A percentile compares a stretch with the other conserved stretches of the same genome.
Evolutionary conservation across 1,284 basidiomycete genomes (phyloP).

Genomic region (Apiotrichum porosum): DNA sequence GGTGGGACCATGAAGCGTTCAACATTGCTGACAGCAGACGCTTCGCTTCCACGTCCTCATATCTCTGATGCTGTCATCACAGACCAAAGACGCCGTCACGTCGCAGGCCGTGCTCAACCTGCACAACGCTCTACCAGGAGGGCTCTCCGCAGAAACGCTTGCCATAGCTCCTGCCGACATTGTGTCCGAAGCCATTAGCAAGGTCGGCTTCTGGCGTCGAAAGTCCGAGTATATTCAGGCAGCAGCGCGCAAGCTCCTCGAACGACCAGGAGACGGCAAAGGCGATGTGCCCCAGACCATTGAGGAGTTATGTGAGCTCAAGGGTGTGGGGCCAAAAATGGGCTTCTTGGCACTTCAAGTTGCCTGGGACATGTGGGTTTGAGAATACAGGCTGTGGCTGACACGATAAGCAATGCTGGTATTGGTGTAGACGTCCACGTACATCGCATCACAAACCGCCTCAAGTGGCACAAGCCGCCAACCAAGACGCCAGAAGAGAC

Average conservation of each 20-base stretch:
- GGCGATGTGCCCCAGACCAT: conserved; percentile 79
- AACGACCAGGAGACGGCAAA: conserved; percentile 42
- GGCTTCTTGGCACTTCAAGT: conserved; percentile 76
- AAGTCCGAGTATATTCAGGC: conserved; percentile 72
- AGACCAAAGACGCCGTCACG: conserved; percentile 87
- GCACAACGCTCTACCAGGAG: conserved; percentile 67
- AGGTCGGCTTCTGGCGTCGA: conserved; percentile 88
- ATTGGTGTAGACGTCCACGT: conserved; percentile 97
- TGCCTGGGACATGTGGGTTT: conserved; percentile 72
- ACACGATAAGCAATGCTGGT: conserved; percentile 65
- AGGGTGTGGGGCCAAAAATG: conserved; percentile 91
- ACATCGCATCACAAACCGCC: conserved; percentile 84
- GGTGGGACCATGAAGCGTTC: conserved; percentile 48
- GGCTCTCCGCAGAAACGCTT: conserved; percentile 68
- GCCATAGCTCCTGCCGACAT: conserved; percentile 59
- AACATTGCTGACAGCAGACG: conserved; percentile 53
- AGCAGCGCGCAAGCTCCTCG: conserved; percentile 65
- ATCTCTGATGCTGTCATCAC: conserved; percentile 90
- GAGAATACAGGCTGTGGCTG: background rate
- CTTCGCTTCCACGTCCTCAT: conserved; percentile 78
- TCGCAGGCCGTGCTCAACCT: conserved; percentile 76
- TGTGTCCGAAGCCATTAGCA: conserved; percentile 71
- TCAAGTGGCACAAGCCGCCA: conserved; percentile 81
- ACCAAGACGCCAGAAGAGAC: conserved; percentile 87
- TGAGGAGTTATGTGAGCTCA: conserved; percentile 74